Evolutionary conservation across 2,329 filamentous ascomycete genomes (phyloP).

Genomic region (Cytospora paraplurivora): DNA sequence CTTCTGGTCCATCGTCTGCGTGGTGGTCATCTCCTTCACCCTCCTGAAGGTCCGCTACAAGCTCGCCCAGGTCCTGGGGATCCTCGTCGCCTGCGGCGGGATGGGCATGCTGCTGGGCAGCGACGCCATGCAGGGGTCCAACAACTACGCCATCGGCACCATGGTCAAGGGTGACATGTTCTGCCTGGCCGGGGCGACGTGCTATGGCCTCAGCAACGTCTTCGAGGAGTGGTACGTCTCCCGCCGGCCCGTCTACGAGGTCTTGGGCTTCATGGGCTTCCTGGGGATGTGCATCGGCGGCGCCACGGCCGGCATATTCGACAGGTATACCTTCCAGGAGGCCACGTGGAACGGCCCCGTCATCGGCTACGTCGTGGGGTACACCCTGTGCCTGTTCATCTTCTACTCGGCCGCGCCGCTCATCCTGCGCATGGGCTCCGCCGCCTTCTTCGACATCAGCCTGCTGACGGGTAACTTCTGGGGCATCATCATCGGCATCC

Average conservation of each 20-base stretch:
- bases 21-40: conserved; percentile 80
- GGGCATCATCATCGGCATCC: conserved; percentile 89
- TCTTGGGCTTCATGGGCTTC: conserved; percentile 85
- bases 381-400: conserved; percentile 76
- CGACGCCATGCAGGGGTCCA: conserved; percentile 79
- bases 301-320: conserved; percentile 87
- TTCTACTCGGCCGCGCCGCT: conserved; percentile 90
- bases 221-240: conserved; percentile 93
- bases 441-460: conserved; percentile 96
- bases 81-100: conserved; percentile 87
- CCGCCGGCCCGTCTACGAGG: conserved; percentile 86
- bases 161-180: conserved; percentile 92
- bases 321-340: conserved; percentile 69
- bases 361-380: conserved; percentile 84
- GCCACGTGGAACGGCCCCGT: conserved; percentile 68
- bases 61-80: conserved; percentile 79
- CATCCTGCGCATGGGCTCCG: conserved; percentile 84
- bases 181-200: conserved; percentile 82
- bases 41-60: conserved; percentile 90
- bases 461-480: conserved; percentile 95
- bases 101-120: conserved; percentile 84
- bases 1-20: conserved; percentile 96
- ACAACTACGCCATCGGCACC: conserved; percentile 68
- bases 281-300: conserved; percentile 92
- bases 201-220: conserved; percentile 89